phyloP scores from a whole-genome alignment of 2,329 filamentous ascomycete species.

The Purpureocillium lavendulum region DNA sequence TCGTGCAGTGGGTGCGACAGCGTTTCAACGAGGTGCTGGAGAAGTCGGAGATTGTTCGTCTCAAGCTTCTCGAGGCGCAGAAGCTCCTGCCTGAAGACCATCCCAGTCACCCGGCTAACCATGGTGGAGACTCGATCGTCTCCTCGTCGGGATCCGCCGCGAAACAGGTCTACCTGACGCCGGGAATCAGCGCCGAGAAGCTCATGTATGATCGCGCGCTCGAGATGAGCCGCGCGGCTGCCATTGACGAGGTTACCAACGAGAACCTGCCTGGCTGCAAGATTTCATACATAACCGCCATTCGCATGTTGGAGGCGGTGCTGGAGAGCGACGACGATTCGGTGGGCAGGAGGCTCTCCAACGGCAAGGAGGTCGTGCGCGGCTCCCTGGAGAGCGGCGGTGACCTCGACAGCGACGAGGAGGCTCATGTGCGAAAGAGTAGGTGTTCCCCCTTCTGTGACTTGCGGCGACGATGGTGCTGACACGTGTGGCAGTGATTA shows the following conservation, averaged over 20 bases:
- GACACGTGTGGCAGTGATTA: conserved; percentile 40
- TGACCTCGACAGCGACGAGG: conserved; percentile 59
- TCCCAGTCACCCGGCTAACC: conserved; percentile 76
- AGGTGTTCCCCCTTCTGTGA: conserved; percentile 21
- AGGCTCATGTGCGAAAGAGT: conserved; percentile 67
- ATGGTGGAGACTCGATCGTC: conserved; percentile 49
- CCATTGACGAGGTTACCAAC: conserved; percentile 91
- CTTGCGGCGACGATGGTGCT: no score
- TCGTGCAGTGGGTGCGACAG: conserved; percentile 89
- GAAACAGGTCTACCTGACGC: conserved; percentile 75
- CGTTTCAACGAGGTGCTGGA: conserved; percentile 97
- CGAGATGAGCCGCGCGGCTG: conserved; percentile 92
- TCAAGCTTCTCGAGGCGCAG: conserved; percentile 81
- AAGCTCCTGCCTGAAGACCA: conserved; percentile 76
- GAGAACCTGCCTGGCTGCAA: conserved; percentile 84
- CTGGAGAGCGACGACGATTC: conserved; percentile 70
- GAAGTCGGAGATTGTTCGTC: conserved; percentile 89
- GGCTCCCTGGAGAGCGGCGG: conserved; percentile 25
- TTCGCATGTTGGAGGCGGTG: conserved; percentile 91
- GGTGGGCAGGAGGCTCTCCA: conserved; percentile 21
- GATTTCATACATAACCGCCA: conserved; percentile 85
- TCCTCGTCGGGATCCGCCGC: conserved; percentile 54
- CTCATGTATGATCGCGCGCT: conserved; percentile 96
- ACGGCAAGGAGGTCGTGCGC: conserved; percentile 32
- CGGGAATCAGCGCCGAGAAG: conserved; percentile 89